Percentiles rank a stretch among this genome's conserved stretches.
Evolutionary conservation across 805 yeast species (phyloP).

Genomic region (Schwanniomyces yamadae): DNA sequence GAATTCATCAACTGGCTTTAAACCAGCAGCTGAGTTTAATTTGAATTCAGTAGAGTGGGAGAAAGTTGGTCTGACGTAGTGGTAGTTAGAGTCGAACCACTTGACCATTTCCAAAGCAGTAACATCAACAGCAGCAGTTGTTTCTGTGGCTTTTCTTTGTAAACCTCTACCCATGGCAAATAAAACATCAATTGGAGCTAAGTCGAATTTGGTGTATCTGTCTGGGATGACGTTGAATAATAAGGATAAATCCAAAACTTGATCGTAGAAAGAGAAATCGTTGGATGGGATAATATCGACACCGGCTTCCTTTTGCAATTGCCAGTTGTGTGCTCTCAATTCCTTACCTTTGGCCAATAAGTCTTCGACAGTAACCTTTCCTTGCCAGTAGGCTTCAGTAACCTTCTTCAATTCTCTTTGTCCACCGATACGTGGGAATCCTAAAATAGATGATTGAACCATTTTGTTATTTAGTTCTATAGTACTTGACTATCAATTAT

Average conservation of each 20-base stretch:
- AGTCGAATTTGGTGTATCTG: constrained; percentile 89
- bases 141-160: constrained; percentile 91
- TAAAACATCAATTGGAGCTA: constrained; percentile 85
- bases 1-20: constrained; percentile 96
- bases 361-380: constrained; percentile 85
- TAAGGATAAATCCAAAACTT: constrained; percentile 87
- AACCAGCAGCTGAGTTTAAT: constrained; percentile 69
- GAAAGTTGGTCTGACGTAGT: constrained; percentile 99
- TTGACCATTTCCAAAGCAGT: constrained; percentile 99
- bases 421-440: constrained; percentile 99
- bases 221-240: constrained; percentile 96
- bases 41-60: constrained; percentile 93
- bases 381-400: constrained; percentile 98
- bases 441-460: constrained; percentile 97
- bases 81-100: constrained; percentile 99
- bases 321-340: constrained; percentile 96
- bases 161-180: constrained; percentile 99
- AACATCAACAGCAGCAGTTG: constrained; percentile 89
- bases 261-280: constrained; percentile 98
- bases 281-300: constrained; percentile 96
- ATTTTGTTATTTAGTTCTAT: constrained; percentile 35
- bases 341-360: constrained; percentile 91
- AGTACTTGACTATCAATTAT: constrained; percentile 3
- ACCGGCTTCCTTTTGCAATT: constrained; percentile 94
- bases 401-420: constrained; percentile 98